These are phyloP conservation scores for Penicillium verhagenii DNA, from an alignment of 495 filamentous ascomycete genomes.

Conservation along the genomic window DNA sequence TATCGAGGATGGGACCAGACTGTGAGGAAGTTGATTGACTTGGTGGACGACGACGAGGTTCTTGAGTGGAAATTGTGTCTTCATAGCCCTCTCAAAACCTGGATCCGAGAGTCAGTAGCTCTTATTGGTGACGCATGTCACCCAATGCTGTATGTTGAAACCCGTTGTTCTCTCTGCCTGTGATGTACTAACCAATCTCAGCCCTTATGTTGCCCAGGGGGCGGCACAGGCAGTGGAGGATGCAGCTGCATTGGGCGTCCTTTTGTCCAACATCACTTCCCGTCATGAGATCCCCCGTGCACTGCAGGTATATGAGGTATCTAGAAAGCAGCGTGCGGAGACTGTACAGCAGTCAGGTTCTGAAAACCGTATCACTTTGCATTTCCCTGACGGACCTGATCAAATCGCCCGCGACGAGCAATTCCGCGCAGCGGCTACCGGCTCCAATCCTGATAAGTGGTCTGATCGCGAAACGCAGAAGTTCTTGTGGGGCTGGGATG, in stretches of 20 bases:
- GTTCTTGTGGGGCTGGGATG: constrained; percentile 51
- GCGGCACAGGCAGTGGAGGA: constrained; percentile 56
- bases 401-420: constrained; percentile 51
- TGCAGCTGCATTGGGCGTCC: constrained; percentile 50
- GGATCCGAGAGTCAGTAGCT: constrained; percentile 57
- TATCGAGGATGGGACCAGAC: constrained; percentile 38
- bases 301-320: constrained; percentile 47
- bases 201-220: constrained; percentile 50
- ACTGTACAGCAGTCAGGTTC: constrained; percentile 52
- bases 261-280: constrained; percentile 42
- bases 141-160: constrained; percentile 52
- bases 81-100: constrained; percentile 52
- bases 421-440: constrained; percentile 36
- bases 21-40: constrained; percentile 36
- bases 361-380: constrained; percentile 49
- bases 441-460: constrained; percentile 48
- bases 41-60: constrained; percentile 50
- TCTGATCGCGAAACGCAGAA: constrained; percentile 46
- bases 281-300: constrained; percentile 39
- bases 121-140: constrained; percentile 70
- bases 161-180: not conserved
- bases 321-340: constrained; percentile 49
- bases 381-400: constrained; percentile 53
- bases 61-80: constrained; percentile 67
- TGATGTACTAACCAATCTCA: constrained; percentile 13